Evolutionary conservation across 2,329 filamentous ascomycete species (phyloP).

Genomic region (Tolypocladium ophioglossoides): DNA sequence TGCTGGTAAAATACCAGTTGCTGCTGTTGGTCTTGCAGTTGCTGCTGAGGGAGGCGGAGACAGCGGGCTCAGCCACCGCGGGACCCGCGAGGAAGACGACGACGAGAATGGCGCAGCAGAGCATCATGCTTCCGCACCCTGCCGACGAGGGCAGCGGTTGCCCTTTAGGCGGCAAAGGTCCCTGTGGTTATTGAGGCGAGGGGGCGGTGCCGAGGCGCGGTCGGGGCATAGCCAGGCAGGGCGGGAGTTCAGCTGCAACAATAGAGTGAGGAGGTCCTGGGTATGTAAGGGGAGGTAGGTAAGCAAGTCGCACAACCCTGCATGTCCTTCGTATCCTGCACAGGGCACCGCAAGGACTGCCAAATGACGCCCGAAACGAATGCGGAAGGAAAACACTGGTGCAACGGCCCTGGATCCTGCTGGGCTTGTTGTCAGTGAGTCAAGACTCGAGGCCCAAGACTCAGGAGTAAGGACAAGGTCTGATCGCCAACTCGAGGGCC

Average conservation of each 20-base stretch:
- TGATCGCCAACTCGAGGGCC: background rate
- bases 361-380: background rate
- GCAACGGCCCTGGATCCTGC: background rate
- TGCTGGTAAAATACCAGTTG: background rate
- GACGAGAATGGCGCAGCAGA: background rate
- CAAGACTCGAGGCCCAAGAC: background rate
- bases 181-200: background rate
- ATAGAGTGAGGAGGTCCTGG: background rate
- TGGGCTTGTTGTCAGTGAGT: too few species aligned
- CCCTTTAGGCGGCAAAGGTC: background rate
- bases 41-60: background rate
- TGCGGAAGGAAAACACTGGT: background rate
- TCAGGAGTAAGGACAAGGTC: background rate
- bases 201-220: background rate
- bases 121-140: background rate
- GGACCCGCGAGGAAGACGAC: background rate
- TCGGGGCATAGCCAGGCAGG: background rate
- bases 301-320: background rate
- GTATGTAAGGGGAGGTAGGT: background rate
- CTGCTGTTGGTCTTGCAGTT: background rate
- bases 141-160: background rate
- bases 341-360: background rate
- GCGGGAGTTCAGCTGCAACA: background rate
- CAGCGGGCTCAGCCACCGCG: background rate
- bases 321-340: too few species aligned